Base-by-base conservation (phyloP, 176 grass and related monocot species). In the Carex littledalei region DNA sequence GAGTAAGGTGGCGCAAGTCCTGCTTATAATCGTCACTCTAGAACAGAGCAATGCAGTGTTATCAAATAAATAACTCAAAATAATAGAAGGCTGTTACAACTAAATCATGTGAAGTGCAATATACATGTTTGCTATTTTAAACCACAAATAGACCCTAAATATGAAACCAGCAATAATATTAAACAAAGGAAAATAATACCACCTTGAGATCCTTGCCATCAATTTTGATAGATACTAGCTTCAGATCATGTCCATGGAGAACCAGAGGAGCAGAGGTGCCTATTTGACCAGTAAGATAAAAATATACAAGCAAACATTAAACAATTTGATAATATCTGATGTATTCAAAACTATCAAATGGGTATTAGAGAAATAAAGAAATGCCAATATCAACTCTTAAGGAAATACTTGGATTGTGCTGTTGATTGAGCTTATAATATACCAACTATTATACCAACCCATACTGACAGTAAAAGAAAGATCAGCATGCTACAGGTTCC, bases 151-250 rank as follows among this genome's bases (percentile, higher is more conserved):
- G 14, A 63, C 53, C 84, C 26, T 37, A 86, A 66, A 81, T 60
- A 21, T 85, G 47, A 84, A n/a, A 43, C 58, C 54, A 85, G 77
- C 24, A 37, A 59, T 69, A 85, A 50, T 69, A 78, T 56, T n/a
- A 85, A 73, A 39, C 4, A 43, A 17, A 11, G 43, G 39, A 81
- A 35, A 83, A 81, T 59, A 85, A 73, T 78, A 85, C 37, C 53
- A 94, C 93, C 91, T 99, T 89, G 72, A 95, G 80, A 71, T 94
- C 93, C 31, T 84, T 91, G 85, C 87, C 93, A 85, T 95, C 85
- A 81, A 95, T 47, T 95, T 99, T 99, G 82, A 99, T 85, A 60
- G 91, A 94, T 90, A 95, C 35, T 72, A 99, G 91, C 78, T 99
- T 99, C 24, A 99, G 85, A 78, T 94, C 91, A 81, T 70, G 17